Evolutionary conservation across 306 rosid genomes (phyloP), one percentile per base, ranked within the genome.

Genomic region (Clitoria ternatea): DNA sequence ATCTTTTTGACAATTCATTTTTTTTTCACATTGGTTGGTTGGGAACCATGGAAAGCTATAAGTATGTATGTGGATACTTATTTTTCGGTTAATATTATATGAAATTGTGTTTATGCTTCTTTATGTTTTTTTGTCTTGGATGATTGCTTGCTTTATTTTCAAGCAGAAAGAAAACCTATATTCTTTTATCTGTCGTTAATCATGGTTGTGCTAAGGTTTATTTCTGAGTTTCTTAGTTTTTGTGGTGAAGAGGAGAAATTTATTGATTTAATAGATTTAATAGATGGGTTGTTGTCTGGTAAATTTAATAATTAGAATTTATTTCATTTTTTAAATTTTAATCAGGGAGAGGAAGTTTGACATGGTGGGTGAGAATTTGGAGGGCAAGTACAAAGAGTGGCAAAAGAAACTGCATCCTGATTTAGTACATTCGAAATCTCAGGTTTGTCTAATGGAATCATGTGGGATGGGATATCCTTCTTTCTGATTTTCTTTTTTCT

Each of bases 321-420:
- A 5, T 12, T 33, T 17, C n/a, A n/a, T n/a, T 9, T 55, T 52
- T 26, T 33, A 0, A 67, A 70, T 42, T 70, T 36, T 57, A 48
- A 29, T 23, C 81, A 91, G 99, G 85, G 92, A 89, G 81, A 91
- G 79, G 83, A 88, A 79, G 74, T 91, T 84, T 77, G 95, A 86
- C 29, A 37, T 73, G 61, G 87, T 72, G 75, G 91, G 66, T 81
- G 82, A 75, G 45, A 73, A 82, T 83, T 74, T 94, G 85, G 95
- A 89, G 74, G 72, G 85, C 22, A 85, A 86, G 84, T 94, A 94
- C 77, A 94, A 94, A 68, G 86, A 85, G 2, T 94, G 99, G 99
- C 99, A 94, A 83, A 94, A 91, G 81, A 87, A 91, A 64, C 70
- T 94, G 79, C 99, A 94, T 80, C 99, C 99, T 50, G 99, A 94